These are phyloP conservation scores for Globisporangium nodosum DNA, from an alignment of 352 stramenopile species.

Conservation along the genomic window DNA sequence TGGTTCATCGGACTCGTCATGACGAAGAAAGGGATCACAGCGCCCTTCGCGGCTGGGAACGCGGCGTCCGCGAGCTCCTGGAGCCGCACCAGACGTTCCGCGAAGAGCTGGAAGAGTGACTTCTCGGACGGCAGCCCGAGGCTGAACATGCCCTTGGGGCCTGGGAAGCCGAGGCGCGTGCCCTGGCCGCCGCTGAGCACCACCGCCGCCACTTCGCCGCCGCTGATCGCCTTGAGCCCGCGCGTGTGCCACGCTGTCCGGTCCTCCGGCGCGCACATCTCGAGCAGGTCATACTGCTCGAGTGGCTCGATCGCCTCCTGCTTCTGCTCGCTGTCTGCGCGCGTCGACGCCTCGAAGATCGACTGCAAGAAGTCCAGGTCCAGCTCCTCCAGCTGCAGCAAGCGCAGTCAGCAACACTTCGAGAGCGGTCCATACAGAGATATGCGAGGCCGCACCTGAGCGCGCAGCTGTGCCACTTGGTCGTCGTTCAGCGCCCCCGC, in stretches of 20 bases:
- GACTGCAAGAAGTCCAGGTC: slow-evolving; percentile 60
- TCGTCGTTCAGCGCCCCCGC: slow-evolving; percentile 30
- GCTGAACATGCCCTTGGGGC: slow-evolving; percentile 95
- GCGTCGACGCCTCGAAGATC: slow-evolving; percentile 61
- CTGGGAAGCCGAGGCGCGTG: slow-evolving; percentile 94
- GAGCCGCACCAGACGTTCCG: slow-evolving; percentile 86
- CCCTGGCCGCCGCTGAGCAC: slow-evolving; percentile 94
- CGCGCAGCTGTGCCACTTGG: slow-evolving; percentile 34
- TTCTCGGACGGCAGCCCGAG: slow-evolving; percentile 89
- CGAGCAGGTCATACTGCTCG: slow-evolving; percentile 55
- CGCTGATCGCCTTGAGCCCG: slow-evolving; percentile 77
- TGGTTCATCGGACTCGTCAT: slow-evolving; percentile 98
- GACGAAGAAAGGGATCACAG: slow-evolving; percentile 87
- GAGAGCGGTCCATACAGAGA: not conserved
- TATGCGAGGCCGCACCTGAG: slow-evolving; percentile 25
- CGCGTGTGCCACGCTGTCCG: slow-evolving; percentile 36
- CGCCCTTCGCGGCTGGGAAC: slow-evolving; percentile 10
- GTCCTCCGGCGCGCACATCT: slow-evolving; percentile 33
- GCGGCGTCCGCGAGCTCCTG: slow-evolving; percentile 26
- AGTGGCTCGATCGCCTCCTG: slow-evolving; percentile 47
- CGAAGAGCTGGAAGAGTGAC: slow-evolving; percentile 93
- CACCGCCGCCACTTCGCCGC: slow-evolving; percentile 91
- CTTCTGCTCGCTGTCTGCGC: slow-evolving; percentile 14
- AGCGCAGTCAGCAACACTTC: not conserved
- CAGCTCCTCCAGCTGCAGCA: slow-evolving; percentile 46